Percentiles rank a stretch among this genome's conserved stretches.
Evolutionary conservation across 1,139 yeast genomes (phyloP).

Genomic region (Saccharomycopsis crataegensis): DNA sequence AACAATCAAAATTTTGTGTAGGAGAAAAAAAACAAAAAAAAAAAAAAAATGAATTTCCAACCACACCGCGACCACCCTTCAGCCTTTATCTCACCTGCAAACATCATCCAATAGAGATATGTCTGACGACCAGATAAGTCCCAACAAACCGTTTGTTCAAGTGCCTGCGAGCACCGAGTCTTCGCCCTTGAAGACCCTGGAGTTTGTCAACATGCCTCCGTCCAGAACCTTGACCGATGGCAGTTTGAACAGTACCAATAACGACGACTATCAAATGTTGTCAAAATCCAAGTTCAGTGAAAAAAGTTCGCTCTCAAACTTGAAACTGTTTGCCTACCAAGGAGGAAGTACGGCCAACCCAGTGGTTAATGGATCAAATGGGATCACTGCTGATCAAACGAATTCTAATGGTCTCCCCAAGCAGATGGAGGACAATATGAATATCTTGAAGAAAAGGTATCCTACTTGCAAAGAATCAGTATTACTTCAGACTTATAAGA

Average conservation of each 20-base stretch:
- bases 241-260: not conserved
- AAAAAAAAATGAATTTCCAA: not conserved
- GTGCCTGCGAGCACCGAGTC: constrained; percentile 16
- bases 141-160: constrained; percentile 14
- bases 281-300: not conserved
- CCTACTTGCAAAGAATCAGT: constrained; percentile 15
- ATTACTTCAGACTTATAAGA: constrained; percentile 15
- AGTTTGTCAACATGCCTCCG: constrained; percentile 5
- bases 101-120: not conserved
- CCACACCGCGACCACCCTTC: not conserved
- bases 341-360: not conserved
- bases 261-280: constrained; percentile 7
- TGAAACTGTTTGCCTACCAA: not conserved
- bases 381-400: not conserved
- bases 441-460: constrained; percentile 14
- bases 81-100: not conserved
- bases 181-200: constrained; percentile 8
- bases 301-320: constrained; percentile 3
- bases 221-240: constrained; percentile 5
- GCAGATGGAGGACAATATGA: constrained; percentile 7
- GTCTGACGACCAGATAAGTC: not conserved
- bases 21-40: too few species aligned
- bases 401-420: not conserved
- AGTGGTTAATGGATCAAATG: not conserved
- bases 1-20: too few species aligned